Conservation (phyloP, 257 asterid genomes). For the Capsicum chinense region DNA sequence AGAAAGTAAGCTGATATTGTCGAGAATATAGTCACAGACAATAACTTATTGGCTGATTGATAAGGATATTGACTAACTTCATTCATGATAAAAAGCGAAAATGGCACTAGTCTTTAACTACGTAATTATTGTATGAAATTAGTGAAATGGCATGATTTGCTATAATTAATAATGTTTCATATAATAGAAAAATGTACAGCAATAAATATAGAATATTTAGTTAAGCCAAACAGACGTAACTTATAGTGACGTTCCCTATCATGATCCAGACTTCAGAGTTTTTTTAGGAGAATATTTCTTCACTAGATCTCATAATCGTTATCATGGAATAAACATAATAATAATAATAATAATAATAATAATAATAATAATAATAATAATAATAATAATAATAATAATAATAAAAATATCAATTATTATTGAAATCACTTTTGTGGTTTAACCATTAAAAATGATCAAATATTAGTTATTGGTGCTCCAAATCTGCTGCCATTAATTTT, state of each 20-base stretch:
- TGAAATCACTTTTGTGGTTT: not conserved
- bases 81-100: not conserved
- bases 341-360: too few species aligned
- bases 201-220: not conserved
- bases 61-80: conserved; percentile 5
- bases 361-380: not conserved
- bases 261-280: too few species aligned
- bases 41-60: too few species aligned
- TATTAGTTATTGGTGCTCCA: not conserved
- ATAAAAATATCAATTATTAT: not conserved
- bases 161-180: not conserved
- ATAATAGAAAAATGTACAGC: not conserved
- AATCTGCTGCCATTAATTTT: not conserved
- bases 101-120: conserved; percentile 13
- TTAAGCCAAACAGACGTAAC: not conserved
- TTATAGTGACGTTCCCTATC: too few species aligned
- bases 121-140: not conserved
- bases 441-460: not conserved
- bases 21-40: not conserved
- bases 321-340: not conserved
- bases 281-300: too few species aligned
- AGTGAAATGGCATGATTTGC: not conserved
- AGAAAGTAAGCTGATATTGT: too few species aligned
- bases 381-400: too few species aligned
- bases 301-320: too few species aligned